phyloP scores from a whole-genome alignment of 2,329 filamentous ascomycete genomes.

The Plenodomus lindquistii region DNA sequence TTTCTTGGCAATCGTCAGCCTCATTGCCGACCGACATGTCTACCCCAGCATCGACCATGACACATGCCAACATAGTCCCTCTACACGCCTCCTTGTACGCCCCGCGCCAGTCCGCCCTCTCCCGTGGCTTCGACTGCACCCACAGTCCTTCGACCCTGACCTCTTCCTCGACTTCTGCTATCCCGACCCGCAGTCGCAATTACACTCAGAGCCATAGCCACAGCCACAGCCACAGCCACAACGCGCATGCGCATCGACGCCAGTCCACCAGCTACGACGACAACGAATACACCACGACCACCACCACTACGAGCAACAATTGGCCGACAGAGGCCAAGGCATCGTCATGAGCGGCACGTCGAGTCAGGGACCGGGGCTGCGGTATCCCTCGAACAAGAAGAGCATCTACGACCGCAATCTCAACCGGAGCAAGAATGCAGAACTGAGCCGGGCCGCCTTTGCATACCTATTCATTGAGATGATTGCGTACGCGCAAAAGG shows the following conservation, averaged over 20 bases:
- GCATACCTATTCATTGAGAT: slow-evolving; percentile 96
- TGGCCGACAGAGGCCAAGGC: slow-evolving; percentile 13
- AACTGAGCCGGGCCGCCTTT: slow-evolving; percentile 91
- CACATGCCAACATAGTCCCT: slow-evolving; percentile 28
- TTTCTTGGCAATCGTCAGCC: slow-evolving; percentile 12
- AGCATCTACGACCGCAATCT: slow-evolving; percentile 97
- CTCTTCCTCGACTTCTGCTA: slow-evolving; percentile 8
- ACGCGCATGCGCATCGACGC: slow-evolving; percentile 10
- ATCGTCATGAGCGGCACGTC: slow-evolving; percentile 30
- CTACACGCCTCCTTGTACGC: slow-evolving; percentile 14
- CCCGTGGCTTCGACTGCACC: slow-evolving; percentile 1
- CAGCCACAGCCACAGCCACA: no score
- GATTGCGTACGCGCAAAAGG: slow-evolving; percentile 89
- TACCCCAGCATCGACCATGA: slow-evolving; percentile 12
- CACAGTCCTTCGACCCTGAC: slow-evolving; percentile 5
- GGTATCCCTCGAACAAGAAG: slow-evolving; percentile 90
- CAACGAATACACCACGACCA: not conserved
- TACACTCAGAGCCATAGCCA: no score
- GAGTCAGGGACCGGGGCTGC: slow-evolving; percentile 60
- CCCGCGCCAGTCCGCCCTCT: slow-evolving; percentile 15
- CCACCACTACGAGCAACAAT: not conserved
- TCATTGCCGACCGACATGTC: slow-evolving; percentile 24
- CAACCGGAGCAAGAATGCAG: slow-evolving; percentile 83
- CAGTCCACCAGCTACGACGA: not conserved
- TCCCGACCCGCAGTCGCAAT: no score